A percentile compares a stretch with the other conserved stretches of the same genome.
These are phyloP conservation scores for Melaleuca quinquenervia DNA, from an alignment of 345 rosid species.

Conservation along the genomic window DNA sequence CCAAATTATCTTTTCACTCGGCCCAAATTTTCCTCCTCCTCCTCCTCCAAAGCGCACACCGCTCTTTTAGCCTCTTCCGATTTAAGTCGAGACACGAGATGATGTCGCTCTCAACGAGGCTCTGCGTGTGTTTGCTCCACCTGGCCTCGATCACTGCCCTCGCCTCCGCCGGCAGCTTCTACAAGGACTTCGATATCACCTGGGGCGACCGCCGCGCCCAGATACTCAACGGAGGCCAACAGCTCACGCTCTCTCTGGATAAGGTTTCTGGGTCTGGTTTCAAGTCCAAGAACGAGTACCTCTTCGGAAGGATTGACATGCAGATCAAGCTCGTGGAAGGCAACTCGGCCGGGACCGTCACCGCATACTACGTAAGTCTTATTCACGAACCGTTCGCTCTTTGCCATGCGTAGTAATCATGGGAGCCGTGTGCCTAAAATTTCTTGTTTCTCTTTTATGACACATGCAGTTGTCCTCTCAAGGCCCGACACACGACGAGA, in stretches of 20 bases:
- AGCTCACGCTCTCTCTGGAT: constrained; percentile 22
- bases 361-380: constrained; percentile 37
- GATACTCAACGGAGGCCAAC: constrained; percentile 29
- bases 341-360: constrained; percentile 54
- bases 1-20: background rate
- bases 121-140: background rate
- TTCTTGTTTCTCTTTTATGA: background rate
- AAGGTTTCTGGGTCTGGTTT: constrained; percentile 46
- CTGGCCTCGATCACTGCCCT: background rate
- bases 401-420: background rate
- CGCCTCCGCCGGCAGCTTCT: background rate
- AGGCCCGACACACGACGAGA: constrained; percentile 5
- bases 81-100: background rate
- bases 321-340: constrained; percentile 47
- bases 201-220: constrained; percentile 30
- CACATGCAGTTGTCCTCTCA: constrained; percentile 2
- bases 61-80: background rate
- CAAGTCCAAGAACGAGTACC: constrained; percentile 41
- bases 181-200: background rate
- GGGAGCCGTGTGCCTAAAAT: background rate
- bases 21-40: background rate
- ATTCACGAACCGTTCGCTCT: background rate
- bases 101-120: background rate
- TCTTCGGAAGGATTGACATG: constrained; percentile 42
- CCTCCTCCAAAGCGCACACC: background rate